Conservation (phyloP, 495 filamentous ascomycete genomes). For the Bathelium albidoporum region DNA sequence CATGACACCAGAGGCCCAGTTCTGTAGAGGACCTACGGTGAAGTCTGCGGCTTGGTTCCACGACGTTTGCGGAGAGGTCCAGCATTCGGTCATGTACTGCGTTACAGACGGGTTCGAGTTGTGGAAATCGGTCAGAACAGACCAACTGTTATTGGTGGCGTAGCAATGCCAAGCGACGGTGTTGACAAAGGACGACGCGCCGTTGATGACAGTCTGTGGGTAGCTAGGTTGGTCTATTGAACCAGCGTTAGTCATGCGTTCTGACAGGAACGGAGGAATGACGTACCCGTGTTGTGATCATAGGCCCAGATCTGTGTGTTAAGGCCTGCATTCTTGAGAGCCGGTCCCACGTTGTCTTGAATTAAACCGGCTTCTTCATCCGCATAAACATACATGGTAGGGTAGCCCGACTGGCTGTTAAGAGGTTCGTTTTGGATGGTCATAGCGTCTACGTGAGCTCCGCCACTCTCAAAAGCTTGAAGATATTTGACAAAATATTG, state of each 20-base stretch:
- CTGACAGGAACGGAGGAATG: background rate
- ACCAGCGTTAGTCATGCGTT: background rate
- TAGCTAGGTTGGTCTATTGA: constrained; percentile 32
- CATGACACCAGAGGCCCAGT: constrained; percentile 43
- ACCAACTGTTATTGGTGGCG: constrained; percentile 38
- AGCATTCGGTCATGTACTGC: constrained; percentile 54
- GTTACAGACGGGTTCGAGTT: constrained; percentile 34
- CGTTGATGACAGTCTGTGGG: constrained; percentile 39
- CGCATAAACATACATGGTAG: constrained; percentile 44
- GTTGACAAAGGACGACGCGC: constrained; percentile 35
- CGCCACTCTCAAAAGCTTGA: constrained; percentile 37
- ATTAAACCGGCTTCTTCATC: constrained; percentile 41
- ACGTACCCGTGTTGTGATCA: constrained; percentile 46
- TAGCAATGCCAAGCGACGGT: constrained; percentile 51
- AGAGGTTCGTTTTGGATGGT: constrained; percentile 50
- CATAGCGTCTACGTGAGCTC: constrained; percentile 42
- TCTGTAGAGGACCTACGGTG: constrained; percentile 46
- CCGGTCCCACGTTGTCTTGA: constrained; percentile 40
- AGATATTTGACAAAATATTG: constrained; percentile 50
- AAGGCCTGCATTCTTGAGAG: constrained; percentile 33
- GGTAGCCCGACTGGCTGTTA: constrained; percentile 42
- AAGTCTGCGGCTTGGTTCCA: constrained; percentile 45
- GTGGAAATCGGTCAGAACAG: constrained; percentile 40
- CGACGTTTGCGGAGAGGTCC: constrained; percentile 35
- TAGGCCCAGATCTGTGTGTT: constrained; percentile 43